A percentile compares a stretch with the other conserved stretches of the same genome.
phyloP scores from a whole-genome alignment of 1,284 basidiomycete species.

The Sporisorium iseilematis-ciliati region DNA sequence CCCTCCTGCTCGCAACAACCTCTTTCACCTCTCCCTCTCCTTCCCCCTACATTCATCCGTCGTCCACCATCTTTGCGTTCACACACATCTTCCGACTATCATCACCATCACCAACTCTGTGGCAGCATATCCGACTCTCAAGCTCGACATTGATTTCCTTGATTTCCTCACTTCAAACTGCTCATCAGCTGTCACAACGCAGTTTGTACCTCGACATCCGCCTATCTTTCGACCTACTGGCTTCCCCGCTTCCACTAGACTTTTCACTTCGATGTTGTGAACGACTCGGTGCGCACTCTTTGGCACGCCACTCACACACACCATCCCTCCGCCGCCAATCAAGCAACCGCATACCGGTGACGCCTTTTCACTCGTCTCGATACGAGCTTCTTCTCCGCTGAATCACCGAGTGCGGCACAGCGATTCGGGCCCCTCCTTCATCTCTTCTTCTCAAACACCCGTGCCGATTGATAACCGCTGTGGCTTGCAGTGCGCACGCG shows the following conservation, averaged over 20 bases:
- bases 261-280: background rate
- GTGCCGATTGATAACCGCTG: constrained; percentile 6
- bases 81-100: background rate
- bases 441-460: background rate
- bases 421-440: background rate
- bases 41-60: background rate
- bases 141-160: background rate
- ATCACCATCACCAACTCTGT: background rate
- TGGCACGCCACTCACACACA: background rate
- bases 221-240: background rate
- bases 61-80: background rate
- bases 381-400: constrained; percentile 1
- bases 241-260: background rate
- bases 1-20: background rate
- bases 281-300: background rate
- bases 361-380: background rate
- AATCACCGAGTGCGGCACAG: too few species aligned
- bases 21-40: background rate
- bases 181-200: background rate
- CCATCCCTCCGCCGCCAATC: background rate
- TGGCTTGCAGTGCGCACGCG: constrained; percentile 7
- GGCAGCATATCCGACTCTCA: background rate
- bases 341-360: background rate
- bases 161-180: background rate
- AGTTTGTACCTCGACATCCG: background rate